Evolutionary conservation across 164 flowering plant species (phyloP).

Genomic region (Nymphaea colorata): DNA sequence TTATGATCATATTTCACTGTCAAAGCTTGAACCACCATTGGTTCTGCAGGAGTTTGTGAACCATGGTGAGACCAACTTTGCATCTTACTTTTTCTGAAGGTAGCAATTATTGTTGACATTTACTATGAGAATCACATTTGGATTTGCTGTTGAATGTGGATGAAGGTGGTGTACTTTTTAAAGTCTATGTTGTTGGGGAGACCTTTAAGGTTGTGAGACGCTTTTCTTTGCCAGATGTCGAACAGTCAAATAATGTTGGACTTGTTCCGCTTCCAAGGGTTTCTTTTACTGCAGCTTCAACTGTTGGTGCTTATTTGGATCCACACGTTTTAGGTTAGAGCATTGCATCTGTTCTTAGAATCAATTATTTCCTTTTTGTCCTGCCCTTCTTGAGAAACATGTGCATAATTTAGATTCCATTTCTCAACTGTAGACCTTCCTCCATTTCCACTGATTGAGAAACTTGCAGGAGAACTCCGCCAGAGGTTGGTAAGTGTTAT

Average conservation of each 20-base stretch:
- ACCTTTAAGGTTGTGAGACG: conserved; percentile 85
- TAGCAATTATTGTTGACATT: too few species aligned
- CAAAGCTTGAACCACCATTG: conserved; percentile 83
- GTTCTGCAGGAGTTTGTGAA: conserved; percentile 97
- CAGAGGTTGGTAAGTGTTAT: conserved; percentile 47
- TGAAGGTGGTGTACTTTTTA: conserved; percentile 88
- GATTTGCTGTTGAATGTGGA: neutral
- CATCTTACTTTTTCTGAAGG: too few species aligned
- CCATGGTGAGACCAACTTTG: conserved; percentile 45
- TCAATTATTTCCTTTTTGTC: too few species aligned
- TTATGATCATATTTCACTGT: conserved; percentile 66
- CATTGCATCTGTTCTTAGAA: neutral
- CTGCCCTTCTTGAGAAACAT: too few species aligned
- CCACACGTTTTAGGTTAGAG: conserved; percentile 73
- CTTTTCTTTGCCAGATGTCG: conserved; percentile 83
- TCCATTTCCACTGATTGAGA: conserved; percentile 77
- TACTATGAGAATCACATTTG: too few species aligned
- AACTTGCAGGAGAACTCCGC: conserved; percentile 75
- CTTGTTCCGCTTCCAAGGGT: conserved; percentile 81
- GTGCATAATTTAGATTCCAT: neutral
- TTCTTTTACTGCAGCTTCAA: conserved; percentile 94
- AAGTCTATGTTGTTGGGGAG: conserved; percentile 90
- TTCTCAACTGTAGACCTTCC: conserved; percentile 65
- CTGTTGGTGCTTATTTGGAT: conserved; percentile 90
- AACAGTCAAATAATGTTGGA: conserved; percentile 55